Evolutionary conservation across 257 asterid genomes (phyloP).

Genomic region (Solanum etuberosum): DNA sequence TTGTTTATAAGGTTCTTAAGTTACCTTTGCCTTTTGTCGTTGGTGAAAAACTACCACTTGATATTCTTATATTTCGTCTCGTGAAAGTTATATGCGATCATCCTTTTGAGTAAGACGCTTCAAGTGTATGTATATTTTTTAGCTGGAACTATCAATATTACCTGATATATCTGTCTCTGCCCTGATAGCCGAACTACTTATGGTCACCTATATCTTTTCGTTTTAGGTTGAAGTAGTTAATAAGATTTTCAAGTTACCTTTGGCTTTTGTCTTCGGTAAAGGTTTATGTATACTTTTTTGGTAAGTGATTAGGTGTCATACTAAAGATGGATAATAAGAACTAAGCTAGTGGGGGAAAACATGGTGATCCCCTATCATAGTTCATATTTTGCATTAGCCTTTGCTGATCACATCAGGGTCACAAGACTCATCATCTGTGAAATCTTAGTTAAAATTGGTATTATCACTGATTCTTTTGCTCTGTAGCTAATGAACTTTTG

Average conservation of each 20-base stretch:
- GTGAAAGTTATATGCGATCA: constrained; percentile 48
- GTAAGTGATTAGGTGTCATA: background rate
- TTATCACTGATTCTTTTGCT: background rate
- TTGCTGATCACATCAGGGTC: background rate
- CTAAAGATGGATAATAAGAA: background rate
- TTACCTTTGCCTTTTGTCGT: background rate
- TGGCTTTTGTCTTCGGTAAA: background rate
- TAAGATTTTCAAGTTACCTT: background rate
- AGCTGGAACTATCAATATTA: background rate
- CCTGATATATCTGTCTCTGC: background rate
- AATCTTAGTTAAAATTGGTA: background rate
- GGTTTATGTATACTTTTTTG: background rate
- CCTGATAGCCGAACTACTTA: background rate
- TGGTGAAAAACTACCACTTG: constrained; percentile 24
- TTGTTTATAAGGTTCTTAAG: background rate
- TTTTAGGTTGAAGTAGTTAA: background rate
- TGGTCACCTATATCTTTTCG: background rate
- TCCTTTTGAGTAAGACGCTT: constrained; percentile 58
- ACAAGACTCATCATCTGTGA: background rate
- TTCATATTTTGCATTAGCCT: background rate
- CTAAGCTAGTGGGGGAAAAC: background rate
- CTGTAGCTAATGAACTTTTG: background rate
- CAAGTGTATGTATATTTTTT: constrained; percentile 26
- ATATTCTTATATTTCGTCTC: constrained; percentile 32
- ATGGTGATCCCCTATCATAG: background rate